phyloP scores from a whole-genome alignment of 371 early-diverging fungal genomes.

The Actinomortierella wolfii region DNA sequence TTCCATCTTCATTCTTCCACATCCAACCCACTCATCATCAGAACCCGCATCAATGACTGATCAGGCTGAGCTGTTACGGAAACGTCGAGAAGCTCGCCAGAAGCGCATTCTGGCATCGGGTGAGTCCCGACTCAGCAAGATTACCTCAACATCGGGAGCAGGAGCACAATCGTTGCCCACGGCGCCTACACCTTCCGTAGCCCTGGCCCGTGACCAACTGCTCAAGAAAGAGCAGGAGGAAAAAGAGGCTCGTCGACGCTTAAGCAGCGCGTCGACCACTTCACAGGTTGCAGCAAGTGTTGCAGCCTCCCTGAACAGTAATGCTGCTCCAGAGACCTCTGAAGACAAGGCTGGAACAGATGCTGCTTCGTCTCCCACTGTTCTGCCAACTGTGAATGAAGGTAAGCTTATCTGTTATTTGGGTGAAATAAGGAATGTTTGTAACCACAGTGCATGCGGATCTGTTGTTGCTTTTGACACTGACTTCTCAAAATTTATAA shows the following conservation, averaged over 20 bases:
- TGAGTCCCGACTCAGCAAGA: constrained; percentile 58
- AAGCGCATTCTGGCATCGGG: constrained; percentile 63
- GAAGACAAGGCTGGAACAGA: constrained; percentile 8
- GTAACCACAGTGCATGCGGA: too few relatives aligned
- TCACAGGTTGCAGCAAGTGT: too few relatives aligned
- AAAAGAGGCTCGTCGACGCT: too few relatives aligned
- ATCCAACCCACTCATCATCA: not conserved
- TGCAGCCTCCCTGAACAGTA: too few relatives aligned
- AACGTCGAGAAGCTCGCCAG: constrained; percentile 62
- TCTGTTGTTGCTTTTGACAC: too few relatives aligned
- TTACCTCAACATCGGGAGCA: constrained; percentile 54
- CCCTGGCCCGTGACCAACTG: constrained; percentile 34
- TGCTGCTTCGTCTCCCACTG: not conserved
- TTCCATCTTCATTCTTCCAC: not conserved
- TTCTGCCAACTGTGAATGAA: too few relatives aligned
- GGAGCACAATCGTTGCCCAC: constrained; percentile 35
- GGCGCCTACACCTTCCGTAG: constrained; percentile 36
- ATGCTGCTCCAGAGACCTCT: not conserved
- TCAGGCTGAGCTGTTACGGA: constrained; percentile 56
- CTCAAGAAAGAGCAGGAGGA: constrained; percentile 41
- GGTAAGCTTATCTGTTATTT: too few relatives aligned
- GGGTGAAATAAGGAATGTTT: too few relatives aligned
- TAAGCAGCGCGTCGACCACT: too few relatives aligned
- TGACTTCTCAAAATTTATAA: too few relatives aligned
- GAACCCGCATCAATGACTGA: too few relatives aligned